Base-by-base conservation (phyloP, 148 eudicot genomes). In the Dianthus caryophyllus region DNA sequence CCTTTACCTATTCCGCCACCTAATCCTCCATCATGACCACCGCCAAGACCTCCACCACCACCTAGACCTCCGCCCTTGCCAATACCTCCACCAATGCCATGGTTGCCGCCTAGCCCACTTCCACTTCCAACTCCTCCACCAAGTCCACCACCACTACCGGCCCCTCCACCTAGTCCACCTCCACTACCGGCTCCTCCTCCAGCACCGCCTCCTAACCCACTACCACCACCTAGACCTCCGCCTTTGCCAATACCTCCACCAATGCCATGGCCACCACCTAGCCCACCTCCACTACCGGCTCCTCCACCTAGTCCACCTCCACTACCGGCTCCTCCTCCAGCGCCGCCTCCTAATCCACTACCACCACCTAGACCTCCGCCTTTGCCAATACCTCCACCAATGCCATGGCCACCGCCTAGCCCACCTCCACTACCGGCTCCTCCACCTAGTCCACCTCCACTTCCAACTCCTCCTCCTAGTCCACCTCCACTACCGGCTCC, bases 381-480 rank as follows among this genome's bases (percentile, higher is more conserved):
- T 2, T 18, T 39, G 11, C 77, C 80, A 15, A 30, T 20, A 2
- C 80, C 80, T 0, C 74, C 74, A 0, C 74, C 77, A 1, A 13
- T 2, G 0, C 75, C 44, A 33, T 33, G 38, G 38, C 77, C 77
- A 3, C 77, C 72, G 6, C 73, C 78, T 4, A 24, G 9, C 0
- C 78, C 77, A 14, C 71, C 57, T 1, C 78, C 79, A 0, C 31
- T 26, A n/a, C 78, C 77, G 17, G 31, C n/a, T 0, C 64, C 77
- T 14, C 18, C 9, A 9, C 77, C 77, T 8, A 52, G 47, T 20
- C 77, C 77, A 27, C 29, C 18, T 0, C 77, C 77, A 2, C 53
- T 55, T 0, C 75, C 76, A 15, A 36, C 4, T 0, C 78, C 73
- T 21, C 73, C 73, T 21, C 78, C 78, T 30, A 27, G 0, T 0